Conservation (phyloP, 2,329 filamentous ascomycete genomes). For the Coniochaeta sp. region DNA sequence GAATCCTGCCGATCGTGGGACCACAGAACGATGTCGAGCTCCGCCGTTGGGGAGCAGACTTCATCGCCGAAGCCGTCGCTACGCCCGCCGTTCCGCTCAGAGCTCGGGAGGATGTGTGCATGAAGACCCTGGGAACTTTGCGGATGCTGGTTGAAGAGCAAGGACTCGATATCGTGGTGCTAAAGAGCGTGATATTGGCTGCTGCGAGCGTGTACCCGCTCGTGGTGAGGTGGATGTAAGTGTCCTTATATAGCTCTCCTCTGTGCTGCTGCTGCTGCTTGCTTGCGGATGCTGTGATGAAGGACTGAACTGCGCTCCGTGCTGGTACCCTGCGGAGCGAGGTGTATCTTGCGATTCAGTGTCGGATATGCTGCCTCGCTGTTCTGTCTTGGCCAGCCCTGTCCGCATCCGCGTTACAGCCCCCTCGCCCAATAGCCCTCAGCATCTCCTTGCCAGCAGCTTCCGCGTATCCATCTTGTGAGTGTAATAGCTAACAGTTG, state of each 20-base stretch:
- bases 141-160: conserved; percentile 61
- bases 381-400: background rate
- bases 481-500: conserved; percentile 8
- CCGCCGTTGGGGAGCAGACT: conserved; percentile 92
- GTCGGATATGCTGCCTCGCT: background rate
- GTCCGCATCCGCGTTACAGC: background rate
- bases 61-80: conserved; percentile 91
- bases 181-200: conserved; percentile 81
- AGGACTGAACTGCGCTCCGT: background rate
- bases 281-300: background rate
- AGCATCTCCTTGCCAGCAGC: background rate
- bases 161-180: conserved; percentile 70
- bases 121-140: conserved; percentile 71
- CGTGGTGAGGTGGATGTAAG: conserved; percentile 90
- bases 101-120: conserved; percentile 73
- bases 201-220: conserved; percentile 90
- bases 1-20: conserved; percentile 85
- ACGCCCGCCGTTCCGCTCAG: conserved; percentile 72
- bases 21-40: conserved; percentile 68
- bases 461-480: background rate
- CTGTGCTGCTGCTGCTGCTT: background rate
- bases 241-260: conserved; percentile 22
- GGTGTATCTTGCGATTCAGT: background rate
- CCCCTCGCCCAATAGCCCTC: background rate
- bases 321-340: background rate